These are phyloP conservation scores for Aspergillus thermomutatus DNA, from an alignment of 2,329 filamentous ascomycete species.

Conservation along the genomic window DNA sequence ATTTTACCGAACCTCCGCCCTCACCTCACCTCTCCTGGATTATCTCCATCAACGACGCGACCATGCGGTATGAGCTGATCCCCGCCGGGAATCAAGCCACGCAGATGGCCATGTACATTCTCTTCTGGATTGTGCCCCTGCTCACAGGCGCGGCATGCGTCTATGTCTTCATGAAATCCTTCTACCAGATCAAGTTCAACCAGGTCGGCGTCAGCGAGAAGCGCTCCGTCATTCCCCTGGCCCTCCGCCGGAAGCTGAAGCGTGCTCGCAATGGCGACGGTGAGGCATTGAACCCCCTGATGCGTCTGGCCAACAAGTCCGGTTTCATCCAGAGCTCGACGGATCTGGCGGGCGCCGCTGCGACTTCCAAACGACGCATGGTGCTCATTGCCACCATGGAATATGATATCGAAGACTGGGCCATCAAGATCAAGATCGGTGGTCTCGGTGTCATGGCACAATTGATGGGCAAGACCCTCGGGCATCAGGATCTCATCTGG, in stretches of 20 bases:
- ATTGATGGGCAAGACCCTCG: constrained; percentile 64
- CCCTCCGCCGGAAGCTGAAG: constrained; percentile 27
- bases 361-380: constrained; percentile 43
- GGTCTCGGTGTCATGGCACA: constrained; percentile 69
- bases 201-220: constrained; percentile 53
- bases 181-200: constrained; percentile 63
- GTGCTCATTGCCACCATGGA: constrained; percentile 69
- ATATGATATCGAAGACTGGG: constrained; percentile 69
- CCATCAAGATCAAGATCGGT: constrained; percentile 69
- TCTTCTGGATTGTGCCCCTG: constrained; percentile 53
- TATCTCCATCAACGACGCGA: constrained; percentile 54
- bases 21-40: constrained; percentile 54
- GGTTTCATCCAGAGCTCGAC: constrained; percentile 37
- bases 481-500: constrained; percentile 64
- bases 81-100: constrained; percentile 52
- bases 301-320: constrained; percentile 34
- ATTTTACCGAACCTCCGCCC: constrained; percentile 54
- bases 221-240: constrained; percentile 7
- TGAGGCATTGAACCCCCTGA: constrained; percentile 31
- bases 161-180: constrained; percentile 57
- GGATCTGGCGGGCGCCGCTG: constrained; percentile 24
- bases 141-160: constrained; percentile 48
- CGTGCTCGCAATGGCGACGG: constrained; percentile 22
- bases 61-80: constrained; percentile 50
- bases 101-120: constrained; percentile 53